Base-by-base conservation (phyloP, 2,329 filamentous ascomycete species). In the Xylaria sp. region DNA sequence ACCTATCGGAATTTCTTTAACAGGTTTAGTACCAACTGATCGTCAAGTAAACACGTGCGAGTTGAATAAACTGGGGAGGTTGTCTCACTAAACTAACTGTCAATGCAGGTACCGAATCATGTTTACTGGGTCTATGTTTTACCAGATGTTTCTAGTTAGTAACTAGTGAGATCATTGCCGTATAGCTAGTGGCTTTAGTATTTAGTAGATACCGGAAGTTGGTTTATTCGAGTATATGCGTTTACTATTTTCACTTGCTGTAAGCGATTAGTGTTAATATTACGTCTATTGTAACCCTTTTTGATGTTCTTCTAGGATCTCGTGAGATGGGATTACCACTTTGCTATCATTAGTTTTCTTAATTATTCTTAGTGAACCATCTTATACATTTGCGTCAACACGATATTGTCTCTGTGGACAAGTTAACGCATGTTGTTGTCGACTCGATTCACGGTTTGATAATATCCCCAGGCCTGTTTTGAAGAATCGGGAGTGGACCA, bases 71-170 rank as follows among this genome's bases (percentile, higher is more conserved):
- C 39, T 22, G 55, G 65, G 39, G 44, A 53, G 31, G 10, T 6
- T 6, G 11, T 25, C 31, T 51, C 15, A 44, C 36, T 38, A 45
- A 22, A 59, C 63, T 63, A 63, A 68, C 39, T 66, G 13, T 45
- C 47, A 10, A 68, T 54, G 56, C 50, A 69, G 56, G 56, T 61
- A 61, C 63, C 56, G 67, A 69, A 50, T 69, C 67, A 64, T 66
- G 60, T 64, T 54, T 33, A 53, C 27, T 51, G 63, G 60, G 44
- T 39, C 45, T 10, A 31, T 5, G 20, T 25, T 53, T 42, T 45
- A 31, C 42, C 38, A 60, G 36, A n/a, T 55, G 56, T 29, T 1
- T n/a, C 45, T 55, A 42, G 20, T 13, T 55, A 36, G 36, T 36
- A 45, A 15, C 20, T 42, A 39, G 36, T 42, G 13, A 36, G 7